Conservation (phyloP, 495 filamentous ascomycete species). For the Tuber borchii region DNA sequence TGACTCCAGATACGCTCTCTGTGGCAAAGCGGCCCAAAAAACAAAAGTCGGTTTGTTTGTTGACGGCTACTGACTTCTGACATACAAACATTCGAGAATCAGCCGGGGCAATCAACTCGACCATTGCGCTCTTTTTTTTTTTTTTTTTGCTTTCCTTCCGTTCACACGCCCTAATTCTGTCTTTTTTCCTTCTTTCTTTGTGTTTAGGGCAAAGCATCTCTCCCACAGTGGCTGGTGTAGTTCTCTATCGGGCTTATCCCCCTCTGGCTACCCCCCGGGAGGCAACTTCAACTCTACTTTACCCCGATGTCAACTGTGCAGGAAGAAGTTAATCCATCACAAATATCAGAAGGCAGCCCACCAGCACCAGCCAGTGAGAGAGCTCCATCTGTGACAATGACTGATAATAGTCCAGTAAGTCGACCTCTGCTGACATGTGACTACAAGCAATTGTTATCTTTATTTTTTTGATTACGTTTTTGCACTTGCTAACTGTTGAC, state of each 20-base stretch:
- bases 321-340: neutral
- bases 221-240: neutral
- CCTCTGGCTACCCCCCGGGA: neutral
- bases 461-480: neutral
- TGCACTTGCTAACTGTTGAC: neutral
- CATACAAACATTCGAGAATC: neutral
- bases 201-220: neutral
- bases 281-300: neutral
- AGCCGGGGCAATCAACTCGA: neutral
- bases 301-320: neutral
- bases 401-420: neutral
- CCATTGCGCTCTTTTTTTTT: constrained; percentile 1
- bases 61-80: neutral
- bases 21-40: neutral
- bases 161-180: neutral
- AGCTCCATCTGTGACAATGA: neutral
- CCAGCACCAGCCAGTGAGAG: neutral
- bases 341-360: neutral
- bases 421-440: neutral
- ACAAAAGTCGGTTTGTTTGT: neutral
- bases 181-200: neutral
- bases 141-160: neutral
- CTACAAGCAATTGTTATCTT: neutral
- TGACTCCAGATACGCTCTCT: neutral
- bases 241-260: neutral